Evolutionary conservation across 768 basidiomycete species (phyloP).

Genomic region (Udeniomyces megalosporus): DNA sequence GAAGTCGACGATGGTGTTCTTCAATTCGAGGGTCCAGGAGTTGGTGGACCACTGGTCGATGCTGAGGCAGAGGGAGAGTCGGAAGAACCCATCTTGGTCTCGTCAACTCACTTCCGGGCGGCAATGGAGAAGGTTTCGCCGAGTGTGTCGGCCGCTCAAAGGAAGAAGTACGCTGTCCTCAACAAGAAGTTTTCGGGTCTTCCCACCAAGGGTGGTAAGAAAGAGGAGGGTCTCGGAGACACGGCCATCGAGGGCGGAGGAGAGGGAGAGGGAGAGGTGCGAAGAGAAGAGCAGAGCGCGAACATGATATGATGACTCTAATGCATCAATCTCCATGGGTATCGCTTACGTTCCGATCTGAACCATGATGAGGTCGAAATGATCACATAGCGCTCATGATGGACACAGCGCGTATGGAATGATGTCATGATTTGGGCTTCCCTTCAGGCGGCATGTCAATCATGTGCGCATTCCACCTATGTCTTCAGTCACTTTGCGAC

Average conservation of each 20-base stretch:
- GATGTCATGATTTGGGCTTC: too few relatives aligned
- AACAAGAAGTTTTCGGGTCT: slow-evolving; percentile 69
- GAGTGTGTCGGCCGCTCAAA: slow-evolving; percentile 65
- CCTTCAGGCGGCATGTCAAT: too few relatives aligned
- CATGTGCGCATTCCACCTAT: too few relatives aligned
- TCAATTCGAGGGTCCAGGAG: slow-evolving; percentile 18
- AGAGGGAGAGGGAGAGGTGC: too few relatives aligned
- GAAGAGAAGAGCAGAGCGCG: too few relatives aligned
- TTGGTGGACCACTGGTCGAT: slow-evolving; percentile 3
- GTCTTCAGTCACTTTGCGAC: too few relatives aligned
- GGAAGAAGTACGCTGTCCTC: slow-evolving; percentile 64
- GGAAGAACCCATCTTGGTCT: slow-evolving; percentile 36
- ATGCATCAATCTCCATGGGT: too few relatives aligned
- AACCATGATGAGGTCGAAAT: too few relatives aligned
- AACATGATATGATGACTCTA: too few relatives aligned
- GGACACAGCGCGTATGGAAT: too few relatives aligned
- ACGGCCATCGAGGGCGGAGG: not conserved
- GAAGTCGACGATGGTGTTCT: slow-evolving; percentile 40
- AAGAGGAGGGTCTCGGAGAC: slow-evolving; percentile 5
- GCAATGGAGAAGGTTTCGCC: slow-evolving; percentile 71
- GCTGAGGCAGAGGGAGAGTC: slow-evolving; percentile 13
- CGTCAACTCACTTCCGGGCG: slow-evolving; percentile 47
- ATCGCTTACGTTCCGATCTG: too few relatives aligned
- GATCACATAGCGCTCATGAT: too few relatives aligned
- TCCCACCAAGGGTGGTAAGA: slow-evolving; percentile 24